phyloP scores from a whole-genome alignment of 2,329 filamentous ascomycete genomes.

The Aureobasidium uvarum region DNA sequence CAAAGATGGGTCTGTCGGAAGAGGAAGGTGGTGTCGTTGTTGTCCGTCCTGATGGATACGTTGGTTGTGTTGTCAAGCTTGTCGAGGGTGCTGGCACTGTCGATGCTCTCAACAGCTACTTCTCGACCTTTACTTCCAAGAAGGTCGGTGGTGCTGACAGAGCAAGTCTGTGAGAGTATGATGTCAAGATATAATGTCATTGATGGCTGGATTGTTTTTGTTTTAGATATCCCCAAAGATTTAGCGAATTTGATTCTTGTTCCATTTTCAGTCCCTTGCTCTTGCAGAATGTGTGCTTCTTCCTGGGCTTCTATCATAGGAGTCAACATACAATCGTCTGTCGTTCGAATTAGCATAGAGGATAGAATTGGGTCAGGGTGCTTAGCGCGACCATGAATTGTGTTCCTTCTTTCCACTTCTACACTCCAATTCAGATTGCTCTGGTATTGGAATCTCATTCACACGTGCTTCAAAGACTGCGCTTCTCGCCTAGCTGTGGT shows the following conservation, averaged over 20 bases:
- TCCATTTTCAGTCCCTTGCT: not conserved
- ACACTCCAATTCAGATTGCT: not conserved
- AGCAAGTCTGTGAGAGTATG: constrained; percentile 31
- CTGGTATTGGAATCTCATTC: not conserved
- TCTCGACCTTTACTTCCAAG: constrained; percentile 69
- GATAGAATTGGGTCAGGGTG: not conserved
- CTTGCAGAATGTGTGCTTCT: not conserved
- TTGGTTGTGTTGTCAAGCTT: constrained; percentile 71
- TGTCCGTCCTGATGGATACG: constrained; percentile 82
- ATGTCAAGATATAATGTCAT: not conserved
- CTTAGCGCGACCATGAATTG: not conserved
- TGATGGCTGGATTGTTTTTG: not conserved
- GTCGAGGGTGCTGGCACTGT: constrained; percentile 75
- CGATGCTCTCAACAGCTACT: constrained; percentile 82
- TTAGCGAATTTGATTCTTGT: not conserved
- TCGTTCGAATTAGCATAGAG: not conserved
- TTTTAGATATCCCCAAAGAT: constrained; percentile 15
- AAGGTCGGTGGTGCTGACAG: constrained; percentile 42
- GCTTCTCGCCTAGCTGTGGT: too few species aligned
- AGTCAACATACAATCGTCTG: not conserved
- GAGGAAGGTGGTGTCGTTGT: constrained; percentile 76
- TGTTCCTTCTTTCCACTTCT: not conserved
- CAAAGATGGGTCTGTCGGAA: constrained; percentile 78
- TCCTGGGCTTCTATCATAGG: too few species aligned
- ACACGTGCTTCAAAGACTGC: too few species aligned